Evolutionary conservation across 2,329 filamentous ascomycete species (phyloP).

Genomic region (Sporothrix brunneoviolacea): DNA sequence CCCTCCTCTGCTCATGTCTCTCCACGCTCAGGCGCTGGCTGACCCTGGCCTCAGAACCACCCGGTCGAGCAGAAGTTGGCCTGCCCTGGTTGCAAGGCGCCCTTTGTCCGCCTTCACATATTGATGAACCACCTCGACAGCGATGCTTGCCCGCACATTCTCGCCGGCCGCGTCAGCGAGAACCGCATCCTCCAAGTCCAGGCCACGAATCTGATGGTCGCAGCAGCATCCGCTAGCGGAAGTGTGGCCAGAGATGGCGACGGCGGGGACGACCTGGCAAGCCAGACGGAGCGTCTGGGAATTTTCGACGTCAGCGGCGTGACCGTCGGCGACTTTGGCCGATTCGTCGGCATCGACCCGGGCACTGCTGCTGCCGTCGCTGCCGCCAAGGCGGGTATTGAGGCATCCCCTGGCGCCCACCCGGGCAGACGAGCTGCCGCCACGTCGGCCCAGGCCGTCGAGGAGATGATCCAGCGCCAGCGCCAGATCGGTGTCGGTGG

Average conservation of each 20-base stretch:
- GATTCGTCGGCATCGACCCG: constrained; percentile 18
- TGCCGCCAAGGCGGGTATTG: not conserved
- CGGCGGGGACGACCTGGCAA: not conserved
- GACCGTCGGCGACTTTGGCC: constrained; percentile 14
- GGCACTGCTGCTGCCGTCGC: not conserved
- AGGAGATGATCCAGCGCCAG: not conserved
- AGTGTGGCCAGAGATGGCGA: not conserved
- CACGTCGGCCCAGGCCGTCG: not conserved
- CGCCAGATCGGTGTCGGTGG: not conserved
- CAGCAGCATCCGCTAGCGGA: not conserved
- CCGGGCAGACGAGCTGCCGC: not conserved
- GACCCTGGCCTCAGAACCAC: no score
- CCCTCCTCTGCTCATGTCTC: no score
- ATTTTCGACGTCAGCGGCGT: constrained; percentile 13
- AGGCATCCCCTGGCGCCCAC: not conserved
- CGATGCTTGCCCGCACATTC: constrained; percentile 33
- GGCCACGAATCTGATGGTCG: constrained; percentile 29
- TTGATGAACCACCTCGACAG: constrained; percentile 42
- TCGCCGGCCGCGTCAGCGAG: not conserved
- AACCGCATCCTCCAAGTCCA: constrained; percentile 23
- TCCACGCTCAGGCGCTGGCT: no score
- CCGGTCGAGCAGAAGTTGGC: constrained; percentile 33
- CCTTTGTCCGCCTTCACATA: constrained; percentile 30
- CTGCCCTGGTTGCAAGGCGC: constrained; percentile 40
- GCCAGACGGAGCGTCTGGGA: constrained; percentile 7